Evolutionary conservation across 164 flowering plant genomes (phyloP), one percentile per base, ranked within the genome.

Genomic region (Vitis riparia): DNA sequence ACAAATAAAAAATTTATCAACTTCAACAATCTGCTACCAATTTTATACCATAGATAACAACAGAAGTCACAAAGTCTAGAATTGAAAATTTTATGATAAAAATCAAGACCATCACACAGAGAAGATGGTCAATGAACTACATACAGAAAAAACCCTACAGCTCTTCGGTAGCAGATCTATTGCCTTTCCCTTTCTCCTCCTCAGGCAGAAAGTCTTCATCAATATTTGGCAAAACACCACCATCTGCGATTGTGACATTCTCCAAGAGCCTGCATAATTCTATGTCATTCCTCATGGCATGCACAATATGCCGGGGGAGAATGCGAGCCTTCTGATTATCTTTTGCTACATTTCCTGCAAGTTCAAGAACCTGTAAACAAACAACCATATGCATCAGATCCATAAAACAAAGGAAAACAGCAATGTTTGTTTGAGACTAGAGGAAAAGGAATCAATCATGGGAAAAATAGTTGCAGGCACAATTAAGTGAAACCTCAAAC

Each of bases 311-410:
- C 82, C 91, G 82, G 3, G 93, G 93, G 11, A 84, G 84, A 15
- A 89, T 89, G 17, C 93, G 67, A 16, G 66, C 85, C 87, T 89
- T 89, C 81, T 87, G 87, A 82, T 87, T 85, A 51, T 89, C 93
- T 64, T 88, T 82, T 1, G 91, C 93, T 1, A 88, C 92, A 59
- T 87, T 88, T 11, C 91, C 93, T 32, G 93, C 91, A 6, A 87
- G 79, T 63, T 89, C 93, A 55, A 89, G 77, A 30, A 89, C 90
- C 92, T 88, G 52, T 19, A 66, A 19, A 68, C 23, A 27, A 62
- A 27, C 61, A 67, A 53, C 60, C 63, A 37, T 32, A 63, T 3
- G 16, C 6, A 63, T 48, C 29, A 51, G 30, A 47, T 44, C 47
- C 19, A 37, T 3, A 37, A 37, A 37, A 37, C 5, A 37, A 37